Evolutionary conservation across 108 stramenopile species (phyloP).

Genomic region (Stephanodiscus triporus): DNA sequence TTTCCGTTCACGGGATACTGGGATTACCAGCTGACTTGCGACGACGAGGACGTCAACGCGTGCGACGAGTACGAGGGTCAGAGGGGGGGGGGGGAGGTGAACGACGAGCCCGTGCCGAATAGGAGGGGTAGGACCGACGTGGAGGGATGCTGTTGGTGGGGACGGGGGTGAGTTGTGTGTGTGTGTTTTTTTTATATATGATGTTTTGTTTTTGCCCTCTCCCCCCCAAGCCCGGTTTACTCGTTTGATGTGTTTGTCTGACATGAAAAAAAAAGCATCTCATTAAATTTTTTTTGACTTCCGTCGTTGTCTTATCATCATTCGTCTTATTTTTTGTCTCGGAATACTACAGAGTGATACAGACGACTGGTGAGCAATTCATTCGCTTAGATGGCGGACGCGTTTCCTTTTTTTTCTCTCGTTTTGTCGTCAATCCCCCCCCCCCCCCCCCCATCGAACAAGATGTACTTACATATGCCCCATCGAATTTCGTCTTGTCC

Average conservation of each 20-base stretch:
- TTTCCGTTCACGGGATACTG: conserved; percentile 51
- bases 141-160: conserved; percentile 57
- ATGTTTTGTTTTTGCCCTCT: not conserved
- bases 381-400: too few relatives aligned
- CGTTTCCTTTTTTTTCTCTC: not conserved
- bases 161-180: conserved; percentile 20
- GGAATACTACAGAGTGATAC: conserved; percentile 49
- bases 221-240: not conserved
- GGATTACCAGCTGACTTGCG: too few relatives aligned
- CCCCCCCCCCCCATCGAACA: not conserved
- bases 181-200: not conserved
- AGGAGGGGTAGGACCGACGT: conserved; percentile 43
- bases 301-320: too few relatives aligned
- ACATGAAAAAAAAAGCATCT: too few relatives aligned
- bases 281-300: not conserved
- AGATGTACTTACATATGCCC: not conserved
- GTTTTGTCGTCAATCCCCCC: not conserved
- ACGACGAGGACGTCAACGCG: too few relatives aligned
- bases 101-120: conserved; percentile 32
- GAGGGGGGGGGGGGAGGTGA: conserved; percentile 37
- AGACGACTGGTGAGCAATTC: conserved; percentile 36
- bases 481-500: not conserved
- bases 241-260: too few relatives aligned
- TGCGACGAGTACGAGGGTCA: conserved; percentile 46
- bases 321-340: too few relatives aligned